A percentile compares a stretch with the other conserved stretches of the same genome.
These are phyloP conservation scores for Coccomyxa sp. DNA, from an alignment of 139 green algal species.

Conservation along the genomic window DNA sequence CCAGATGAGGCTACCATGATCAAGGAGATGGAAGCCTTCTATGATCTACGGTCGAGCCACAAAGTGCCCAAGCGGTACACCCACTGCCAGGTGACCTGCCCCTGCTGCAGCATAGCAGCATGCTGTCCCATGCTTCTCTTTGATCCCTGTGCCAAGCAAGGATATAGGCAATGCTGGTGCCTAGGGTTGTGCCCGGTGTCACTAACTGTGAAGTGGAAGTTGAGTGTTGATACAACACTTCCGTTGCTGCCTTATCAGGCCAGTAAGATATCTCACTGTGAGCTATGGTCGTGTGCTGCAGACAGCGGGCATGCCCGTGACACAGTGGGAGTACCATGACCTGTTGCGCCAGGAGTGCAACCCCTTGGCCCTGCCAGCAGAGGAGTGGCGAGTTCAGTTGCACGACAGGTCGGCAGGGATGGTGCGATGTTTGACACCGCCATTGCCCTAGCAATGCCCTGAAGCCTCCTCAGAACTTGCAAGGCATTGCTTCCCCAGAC, in stretches of 20 bases:
- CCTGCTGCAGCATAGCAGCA: not conserved
- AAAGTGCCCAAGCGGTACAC: constrained; percentile 10
- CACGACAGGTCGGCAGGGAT: too few relatives aligned
- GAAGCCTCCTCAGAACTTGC: not conserved
- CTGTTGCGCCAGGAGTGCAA: constrained; percentile 24
- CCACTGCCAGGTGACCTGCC: constrained; percentile 13
- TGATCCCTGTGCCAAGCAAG: too few relatives aligned
- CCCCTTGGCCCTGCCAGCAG: not conserved
- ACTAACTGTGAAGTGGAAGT: not conserved
- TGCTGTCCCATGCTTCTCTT: not conserved
- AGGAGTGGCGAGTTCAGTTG: not conserved
- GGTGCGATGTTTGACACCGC: not conserved
- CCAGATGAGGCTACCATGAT: constrained; percentile 28
- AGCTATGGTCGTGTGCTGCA: constrained; percentile 2
- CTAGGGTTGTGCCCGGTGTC: constrained; percentile 1
- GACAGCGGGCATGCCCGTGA: constrained; percentile 8
- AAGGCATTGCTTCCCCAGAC: too few relatives aligned
- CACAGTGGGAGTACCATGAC: constrained; percentile 50
- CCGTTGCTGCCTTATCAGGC: not conserved
- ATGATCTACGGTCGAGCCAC: not conserved
- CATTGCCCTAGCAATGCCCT: not conserved
- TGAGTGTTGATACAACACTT: not conserved
- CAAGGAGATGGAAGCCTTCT: constrained; percentile 11
- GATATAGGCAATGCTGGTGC: not conserved
- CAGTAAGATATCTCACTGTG: not conserved